These are phyloP conservation scores for Aspergillus baeticus DNA, from an alignment of 495 filamentous ascomycete species.

Conservation along the genomic window DNA sequence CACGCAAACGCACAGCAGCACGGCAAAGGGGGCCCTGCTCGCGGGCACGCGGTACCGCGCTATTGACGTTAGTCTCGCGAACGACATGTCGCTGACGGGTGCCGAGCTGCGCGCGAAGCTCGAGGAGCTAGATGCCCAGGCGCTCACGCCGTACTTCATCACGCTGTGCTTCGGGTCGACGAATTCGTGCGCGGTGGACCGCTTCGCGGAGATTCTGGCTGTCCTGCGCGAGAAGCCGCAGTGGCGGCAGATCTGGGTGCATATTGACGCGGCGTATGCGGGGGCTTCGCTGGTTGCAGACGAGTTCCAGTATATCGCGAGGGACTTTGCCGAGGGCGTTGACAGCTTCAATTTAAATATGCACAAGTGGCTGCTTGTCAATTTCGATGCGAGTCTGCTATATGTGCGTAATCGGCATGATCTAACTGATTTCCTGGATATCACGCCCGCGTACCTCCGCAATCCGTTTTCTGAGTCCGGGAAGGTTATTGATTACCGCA, in stretches of 20 bases:
- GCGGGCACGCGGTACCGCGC: conserved; percentile 75
- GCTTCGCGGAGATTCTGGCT: conserved; percentile 67
- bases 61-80: conserved; percentile 57
- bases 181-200: conserved; percentile 82
- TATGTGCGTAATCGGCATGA: conserved; percentile 73
- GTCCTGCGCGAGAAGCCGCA: conserved; percentile 60
- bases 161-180: conserved; percentile 88
- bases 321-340: conserved; percentile 59
- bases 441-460: conserved; percentile 79
- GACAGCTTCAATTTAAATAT: conserved; percentile 94
- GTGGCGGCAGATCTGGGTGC: conserved; percentile 74
- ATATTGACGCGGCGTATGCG: conserved; percentile 96
- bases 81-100: conserved; percentile 72
- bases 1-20: conserved; percentile 76
- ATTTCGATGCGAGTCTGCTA: conserved; percentile 86
- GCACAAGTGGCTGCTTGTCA: conserved; percentile 97
- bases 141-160: conserved; percentile 81
- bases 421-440: conserved; percentile 74
- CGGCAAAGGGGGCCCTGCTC: conserved; percentile 84
- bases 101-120: conserved; percentile 57
- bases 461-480: conserved; percentile 79
- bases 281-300: conserved; percentile 79
- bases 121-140: conserved; percentile 58
- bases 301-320: conserved; percentile 71
- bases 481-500: conserved; percentile 91